These are phyloP conservation scores for Escovopsis sp. DNA, from an alignment of 2,329 filamentous ascomycete species.

Conservation along the genomic window DNA sequence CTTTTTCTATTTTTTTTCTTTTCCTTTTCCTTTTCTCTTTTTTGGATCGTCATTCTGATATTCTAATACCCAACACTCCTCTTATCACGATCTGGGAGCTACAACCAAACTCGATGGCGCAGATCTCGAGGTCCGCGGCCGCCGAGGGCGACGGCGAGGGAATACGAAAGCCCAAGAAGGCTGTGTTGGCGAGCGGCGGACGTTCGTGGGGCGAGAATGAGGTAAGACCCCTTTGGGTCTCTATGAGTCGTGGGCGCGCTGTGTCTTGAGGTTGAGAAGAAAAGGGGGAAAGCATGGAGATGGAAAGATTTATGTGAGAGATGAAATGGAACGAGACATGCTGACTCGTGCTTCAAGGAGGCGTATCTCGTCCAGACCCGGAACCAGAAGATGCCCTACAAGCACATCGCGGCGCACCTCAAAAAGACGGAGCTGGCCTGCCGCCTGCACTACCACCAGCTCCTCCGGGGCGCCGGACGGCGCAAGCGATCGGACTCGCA, in stretches of 20 bases:
- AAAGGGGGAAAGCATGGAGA: too few relatives aligned
- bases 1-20: conserved; percentile 10
- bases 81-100: too few relatives aligned
- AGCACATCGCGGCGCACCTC: conserved; percentile 71
- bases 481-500: conserved; percentile 62
- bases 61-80: too few relatives aligned
- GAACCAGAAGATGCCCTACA: conserved; percentile 80
- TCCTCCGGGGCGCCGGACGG: conserved; percentile 68
- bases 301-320: too few relatives aligned
- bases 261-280: too few relatives aligned
- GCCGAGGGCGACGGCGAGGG: conserved; percentile 45
- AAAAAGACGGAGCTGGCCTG: conserved; percentile 83
- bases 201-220: conserved; percentile 78
- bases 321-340: neutral
- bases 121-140: conserved; percentile 37
- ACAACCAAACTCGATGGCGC: conserved; percentile 25
- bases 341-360: conserved; percentile 40
- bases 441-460: conserved; percentile 74
- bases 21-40: conserved; percentile 17
- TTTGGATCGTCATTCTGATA: conserved; percentile 12
- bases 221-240: conserved; percentile 31
- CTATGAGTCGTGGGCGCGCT: conserved; percentile 1
- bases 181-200: conserved; percentile 56
- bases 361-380: conserved; percentile 72
- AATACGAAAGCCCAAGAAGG: conserved; percentile 51